phyloP scores from a whole-genome alignment of 768 basidiomycete genomes.

The Termitomyces sp. region DNA sequence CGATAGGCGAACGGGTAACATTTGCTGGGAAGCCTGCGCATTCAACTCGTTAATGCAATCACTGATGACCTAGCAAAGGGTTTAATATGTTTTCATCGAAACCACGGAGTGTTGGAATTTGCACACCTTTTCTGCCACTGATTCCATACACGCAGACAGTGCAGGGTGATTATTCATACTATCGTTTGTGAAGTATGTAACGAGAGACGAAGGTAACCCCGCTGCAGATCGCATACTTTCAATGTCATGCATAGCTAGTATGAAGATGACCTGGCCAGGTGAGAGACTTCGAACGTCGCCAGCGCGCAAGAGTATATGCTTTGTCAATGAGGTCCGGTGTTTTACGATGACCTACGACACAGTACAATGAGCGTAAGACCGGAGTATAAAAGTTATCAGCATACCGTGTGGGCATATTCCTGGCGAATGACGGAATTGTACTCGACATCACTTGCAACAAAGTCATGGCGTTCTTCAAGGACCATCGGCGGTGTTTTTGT shows the following conservation, averaged over 20 bases:
- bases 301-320: slow-evolving; percentile 57
- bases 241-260: slow-evolving; percentile 81
- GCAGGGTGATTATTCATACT: slow-evolving; percentile 68
- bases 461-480: slow-evolving; percentile 76
- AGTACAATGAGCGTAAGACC: neutral
- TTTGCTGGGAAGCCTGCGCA: slow-evolving; percentile 70
- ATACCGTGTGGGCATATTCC: slow-evolving; percentile 73
- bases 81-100: neutral
- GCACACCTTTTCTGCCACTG: slow-evolving; percentile 75
- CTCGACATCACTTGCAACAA: slow-evolving; percentile 81
- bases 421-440: slow-evolving; percentile 88
- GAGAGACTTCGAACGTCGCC: slow-evolving; percentile 71
- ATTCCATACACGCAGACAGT: slow-evolving; percentile 75
- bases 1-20: slow-evolving; percentile 62
- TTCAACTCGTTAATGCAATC: slow-evolving; percentile 70
- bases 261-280: slow-evolving; percentile 79
- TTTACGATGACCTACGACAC: slow-evolving; percentile 55
- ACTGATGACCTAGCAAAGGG: slow-evolving; percentile 59
- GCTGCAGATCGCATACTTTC: slow-evolving; percentile 80
- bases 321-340: slow-evolving; percentile 59
- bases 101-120: neutral
- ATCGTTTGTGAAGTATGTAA: slow-evolving; percentile 84
- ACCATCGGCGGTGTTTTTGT: slow-evolving; percentile 82
- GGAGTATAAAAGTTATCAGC: slow-evolving; percentile 14
- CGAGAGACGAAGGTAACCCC: slow-evolving; percentile 75